These are phyloP conservation scores for Spirogloea muscicola DNA, from an alignment of 139 green algal genomes.

Conservation along the genomic window DNA sequence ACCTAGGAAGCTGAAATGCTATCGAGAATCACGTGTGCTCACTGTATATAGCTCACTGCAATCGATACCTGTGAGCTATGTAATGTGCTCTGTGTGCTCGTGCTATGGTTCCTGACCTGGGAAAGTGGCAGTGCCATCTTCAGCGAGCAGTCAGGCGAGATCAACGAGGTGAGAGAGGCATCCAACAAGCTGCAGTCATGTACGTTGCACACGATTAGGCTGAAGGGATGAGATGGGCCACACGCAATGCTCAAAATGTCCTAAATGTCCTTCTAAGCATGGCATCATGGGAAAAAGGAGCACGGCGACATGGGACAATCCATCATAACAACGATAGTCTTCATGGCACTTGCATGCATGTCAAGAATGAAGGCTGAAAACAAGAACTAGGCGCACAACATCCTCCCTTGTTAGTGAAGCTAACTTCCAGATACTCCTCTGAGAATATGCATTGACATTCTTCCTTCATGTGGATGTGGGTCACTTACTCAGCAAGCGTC, in stretches of 20 bases:
- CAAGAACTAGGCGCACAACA: too few relatives aligned
- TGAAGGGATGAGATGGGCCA: background rate
- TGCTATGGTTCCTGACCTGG: too few relatives aligned
- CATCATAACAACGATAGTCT: background rate
- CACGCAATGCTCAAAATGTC: background rate
- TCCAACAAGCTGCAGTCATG: slow-evolving; percentile 26
- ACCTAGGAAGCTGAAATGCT: background rate
- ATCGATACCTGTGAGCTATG: too few relatives aligned
- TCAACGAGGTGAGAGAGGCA: slow-evolving; percentile 15
- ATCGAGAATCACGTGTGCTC: background rate
- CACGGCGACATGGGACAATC: background rate
- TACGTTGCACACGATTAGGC: background rate
- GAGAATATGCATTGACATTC: too few relatives aligned
- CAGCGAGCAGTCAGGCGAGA: slow-evolving; percentile 17
- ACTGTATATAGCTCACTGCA: background rate
- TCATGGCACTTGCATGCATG: background rate
- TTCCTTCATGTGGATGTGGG: too few relatives aligned
- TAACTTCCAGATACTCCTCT: too few relatives aligned
- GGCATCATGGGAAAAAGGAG: background rate
- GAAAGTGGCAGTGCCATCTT: slow-evolving; percentile 25
- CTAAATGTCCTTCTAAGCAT: background rate
- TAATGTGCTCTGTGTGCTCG: too few relatives aligned
- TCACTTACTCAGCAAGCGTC: slow-evolving; percentile 30
- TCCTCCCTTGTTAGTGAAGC: too few relatives aligned
- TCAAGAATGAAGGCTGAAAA: slow-evolving; percentile 9